Conservation (phyloP, 2,329 filamentous ascomycete genomes). For the Cladosporium sp. region DNA sequence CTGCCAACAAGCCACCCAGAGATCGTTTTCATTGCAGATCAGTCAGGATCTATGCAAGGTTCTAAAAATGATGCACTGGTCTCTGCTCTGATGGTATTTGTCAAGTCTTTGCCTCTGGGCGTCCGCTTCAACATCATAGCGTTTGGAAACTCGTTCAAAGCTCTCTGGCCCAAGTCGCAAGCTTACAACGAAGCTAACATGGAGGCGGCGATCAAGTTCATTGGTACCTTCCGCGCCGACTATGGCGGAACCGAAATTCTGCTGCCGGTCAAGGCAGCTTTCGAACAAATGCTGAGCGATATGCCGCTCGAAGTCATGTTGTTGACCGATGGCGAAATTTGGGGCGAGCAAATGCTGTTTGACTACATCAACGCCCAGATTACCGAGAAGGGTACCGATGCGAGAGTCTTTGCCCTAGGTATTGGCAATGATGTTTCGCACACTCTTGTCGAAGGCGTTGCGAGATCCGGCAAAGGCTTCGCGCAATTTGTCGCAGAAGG, state of each 20-base stretch:
- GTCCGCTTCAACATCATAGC: slow-evolving; percentile 71
- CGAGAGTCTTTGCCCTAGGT: slow-evolving; percentile 60
- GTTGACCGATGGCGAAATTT: slow-evolving; percentile 60
- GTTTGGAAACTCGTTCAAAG: slow-evolving; percentile 56
- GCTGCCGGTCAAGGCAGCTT: slow-evolving; percentile 48
- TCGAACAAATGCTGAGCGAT: slow-evolving; percentile 50
- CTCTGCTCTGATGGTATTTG: slow-evolving; percentile 62
- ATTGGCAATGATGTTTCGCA: slow-evolving; percentile 59
- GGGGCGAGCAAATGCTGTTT: slow-evolving; percentile 53
- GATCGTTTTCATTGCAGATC: slow-evolving; percentile 72
- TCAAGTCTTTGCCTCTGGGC: slow-evolving; percentile 66
- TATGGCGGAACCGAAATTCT: slow-evolving; percentile 60
- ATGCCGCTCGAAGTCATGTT: slow-evolving; percentile 57
- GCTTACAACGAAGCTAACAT: slow-evolving; percentile 51
- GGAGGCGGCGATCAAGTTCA: slow-evolving; percentile 47
- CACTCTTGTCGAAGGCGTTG: slow-evolving; percentile 61
- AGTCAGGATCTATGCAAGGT: slow-evolving; percentile 65
- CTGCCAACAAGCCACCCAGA: slow-evolving; percentile 60
- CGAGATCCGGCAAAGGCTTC: slow-evolving; percentile 60
- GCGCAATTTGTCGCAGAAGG: slow-evolving; percentile 62
- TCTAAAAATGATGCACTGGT: slow-evolving; percentile 56
- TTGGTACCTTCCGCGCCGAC: slow-evolving; percentile 46
- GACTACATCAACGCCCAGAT: slow-evolving; percentile 50
- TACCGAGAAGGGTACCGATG: slow-evolving; percentile 43
- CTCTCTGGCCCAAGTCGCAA: slow-evolving; percentile 53